Percentiles rank a stretch among this genome's conserved stretches.
phyloP scores from a whole-genome alignment of 495 filamentous ascomycete genomes.

The Penicilliopsis zonata region DNA sequence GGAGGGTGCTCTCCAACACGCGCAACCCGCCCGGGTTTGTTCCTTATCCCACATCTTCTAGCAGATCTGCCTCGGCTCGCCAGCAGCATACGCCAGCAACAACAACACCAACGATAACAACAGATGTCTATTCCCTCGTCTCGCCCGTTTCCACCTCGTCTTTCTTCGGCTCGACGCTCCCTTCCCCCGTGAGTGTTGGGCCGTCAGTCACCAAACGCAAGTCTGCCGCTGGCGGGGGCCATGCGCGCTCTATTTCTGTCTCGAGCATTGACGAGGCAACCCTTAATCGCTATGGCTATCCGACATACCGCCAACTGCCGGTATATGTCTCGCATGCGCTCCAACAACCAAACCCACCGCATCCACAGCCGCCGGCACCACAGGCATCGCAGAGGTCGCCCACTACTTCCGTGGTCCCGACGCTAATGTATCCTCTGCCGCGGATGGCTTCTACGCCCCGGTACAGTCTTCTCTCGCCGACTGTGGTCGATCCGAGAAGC shows the following conservation, averaged over 20 bases:
- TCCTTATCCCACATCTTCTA: constrained; percentile 31
- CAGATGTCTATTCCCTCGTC: too few species aligned
- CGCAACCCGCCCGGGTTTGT: constrained; percentile 36
- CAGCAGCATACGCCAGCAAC: too few species aligned
- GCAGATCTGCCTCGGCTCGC: too few species aligned
- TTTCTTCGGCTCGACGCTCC: constrained; percentile 23
- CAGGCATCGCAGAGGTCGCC: too few species aligned
- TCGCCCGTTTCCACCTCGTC: constrained; percentile 36
- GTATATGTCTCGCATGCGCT: constrained; percentile 47
- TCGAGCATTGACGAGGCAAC: constrained; percentile 56
- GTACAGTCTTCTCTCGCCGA: too few species aligned
- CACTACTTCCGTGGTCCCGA: too few species aligned
- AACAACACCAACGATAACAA: too few species aligned
- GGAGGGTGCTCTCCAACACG: constrained; percentile 44
- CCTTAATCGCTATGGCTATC: constrained; percentile 61
- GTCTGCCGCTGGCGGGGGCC: constrained; percentile 19
- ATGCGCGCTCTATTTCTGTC: constrained; percentile 52
- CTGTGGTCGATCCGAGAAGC: too few species aligned
- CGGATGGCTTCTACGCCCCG: too few species aligned
- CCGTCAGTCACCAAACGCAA: constrained; percentile 35
- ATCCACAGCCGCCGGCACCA: constrained; percentile 34
- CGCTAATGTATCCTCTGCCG: too few species aligned
- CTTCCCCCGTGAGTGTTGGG: constrained; percentile 57
- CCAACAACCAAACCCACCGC: too few species aligned
- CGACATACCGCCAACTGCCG: constrained; percentile 69